These are phyloP conservation scores for Aureobasidium namibiae DNA, from an alignment of 2,329 filamentous ascomycete genomes.

Conservation along the genomic window DNA sequence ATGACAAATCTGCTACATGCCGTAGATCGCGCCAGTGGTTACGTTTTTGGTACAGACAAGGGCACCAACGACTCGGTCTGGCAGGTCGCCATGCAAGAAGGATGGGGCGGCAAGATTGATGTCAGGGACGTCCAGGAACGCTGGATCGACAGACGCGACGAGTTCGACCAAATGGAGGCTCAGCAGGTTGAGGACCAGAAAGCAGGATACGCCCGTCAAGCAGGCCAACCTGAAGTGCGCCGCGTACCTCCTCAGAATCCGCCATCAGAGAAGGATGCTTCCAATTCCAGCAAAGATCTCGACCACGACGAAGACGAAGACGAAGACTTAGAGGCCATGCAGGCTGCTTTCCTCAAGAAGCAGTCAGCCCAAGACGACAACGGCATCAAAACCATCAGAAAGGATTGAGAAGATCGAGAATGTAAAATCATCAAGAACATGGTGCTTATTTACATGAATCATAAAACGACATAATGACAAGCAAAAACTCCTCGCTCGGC, in stretches of 20 bases:
- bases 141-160: slow-evolving; percentile 86
- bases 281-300: slow-evolving; percentile 17
- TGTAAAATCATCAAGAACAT: background rate
- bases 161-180: slow-evolving; percentile 72
- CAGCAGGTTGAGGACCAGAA: slow-evolving; percentile 65
- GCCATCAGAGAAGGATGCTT: background rate
- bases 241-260: slow-evolving; percentile 4
- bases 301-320: too few species aligned
- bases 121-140: slow-evolving; percentile 87
- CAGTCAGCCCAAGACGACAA: slow-evolving; percentile 35
- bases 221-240: slow-evolving; percentile 9
- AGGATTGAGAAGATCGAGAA: slow-evolving; percentile 23
- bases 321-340: slow-evolving; percentile 32
- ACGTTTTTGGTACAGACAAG: slow-evolving; percentile 71
- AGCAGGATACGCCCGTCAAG: slow-evolving; percentile 23
- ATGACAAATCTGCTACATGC: slow-evolving; percentile 88
- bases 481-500: background rate
- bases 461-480: background rate
- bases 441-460: slow-evolving; percentile 1
- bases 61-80: slow-evolving; percentile 95
- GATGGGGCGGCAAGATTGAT: slow-evolving; percentile 59
- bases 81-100: slow-evolving; percentile 83
- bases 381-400: slow-evolving; percentile 66
- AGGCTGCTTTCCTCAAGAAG: slow-evolving; percentile 26
- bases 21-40: slow-evolving; percentile 86